Percentiles rank a stretch among this genome's conserved stretches.
Conservation (phyloP, 768 basidiomycete genomes). For the Lactarius deliciosus region DNA sequence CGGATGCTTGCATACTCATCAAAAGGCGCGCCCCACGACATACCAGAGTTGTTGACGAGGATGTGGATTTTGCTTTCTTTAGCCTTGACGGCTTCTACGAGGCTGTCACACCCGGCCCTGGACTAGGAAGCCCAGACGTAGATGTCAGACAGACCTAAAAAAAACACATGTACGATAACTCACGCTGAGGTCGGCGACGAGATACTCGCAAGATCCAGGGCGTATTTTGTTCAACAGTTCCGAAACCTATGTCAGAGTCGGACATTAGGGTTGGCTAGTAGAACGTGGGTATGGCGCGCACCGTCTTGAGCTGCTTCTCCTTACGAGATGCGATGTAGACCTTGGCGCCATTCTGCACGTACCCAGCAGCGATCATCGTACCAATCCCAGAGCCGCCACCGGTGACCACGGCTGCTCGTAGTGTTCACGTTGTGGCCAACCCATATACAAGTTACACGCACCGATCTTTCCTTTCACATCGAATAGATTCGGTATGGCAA, state of each 20-base stretch:
- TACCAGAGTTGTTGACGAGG: constrained; percentile 82
- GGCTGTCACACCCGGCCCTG: constrained; percentile 75
- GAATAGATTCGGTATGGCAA: constrained; percentile 26
- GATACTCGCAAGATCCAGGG: constrained; percentile 64
- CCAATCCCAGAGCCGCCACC: constrained; percentile 86
- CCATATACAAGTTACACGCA: not conserved
- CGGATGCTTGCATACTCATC: constrained; percentile 39
- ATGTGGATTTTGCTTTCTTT: constrained; percentile 75
- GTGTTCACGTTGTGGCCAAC: not conserved
- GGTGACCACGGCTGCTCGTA: constrained; percentile 62
- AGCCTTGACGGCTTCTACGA: constrained; percentile 65
- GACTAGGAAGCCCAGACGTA: constrained; percentile 41
- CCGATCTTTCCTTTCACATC: constrained; percentile 30
- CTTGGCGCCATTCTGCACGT: constrained; percentile 81
- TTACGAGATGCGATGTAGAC: constrained; percentile 91
- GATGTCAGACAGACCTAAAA: not conserved
- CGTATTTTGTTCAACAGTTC: constrained; percentile 60
- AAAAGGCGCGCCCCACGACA: constrained; percentile 73
- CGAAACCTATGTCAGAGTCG: constrained; percentile 32
- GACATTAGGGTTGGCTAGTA: constrained; percentile 40
- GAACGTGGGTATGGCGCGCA: constrained; percentile 31
- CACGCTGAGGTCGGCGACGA: constrained; percentile 73
- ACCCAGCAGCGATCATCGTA: constrained; percentile 78
- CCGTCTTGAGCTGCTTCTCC: constrained; percentile 74
- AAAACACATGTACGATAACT: constrained; percentile 34